Percentiles rank a stretch among this genome's conserved stretches.
Evolutionary conservation across 73 alveolate species (phyloP).

Genomic region (Paramecium sonneborni): DNA sequence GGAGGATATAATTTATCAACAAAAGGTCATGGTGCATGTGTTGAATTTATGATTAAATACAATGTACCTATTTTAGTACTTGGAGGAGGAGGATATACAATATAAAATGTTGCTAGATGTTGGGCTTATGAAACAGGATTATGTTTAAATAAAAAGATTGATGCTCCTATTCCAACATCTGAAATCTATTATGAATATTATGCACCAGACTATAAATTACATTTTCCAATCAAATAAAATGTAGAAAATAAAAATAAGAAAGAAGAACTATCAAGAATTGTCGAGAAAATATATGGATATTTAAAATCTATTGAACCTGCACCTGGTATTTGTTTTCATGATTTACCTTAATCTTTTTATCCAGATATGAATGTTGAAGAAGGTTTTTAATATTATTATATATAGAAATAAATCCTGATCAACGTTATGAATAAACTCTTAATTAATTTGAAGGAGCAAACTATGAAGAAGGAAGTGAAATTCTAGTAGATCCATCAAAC

Average conservation of each 20-base stretch:
- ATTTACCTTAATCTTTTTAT: conserved; percentile 12
- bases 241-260: conserved; percentile 63
- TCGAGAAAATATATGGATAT: conserved; percentile 55
- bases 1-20: conserved; percentile 95
- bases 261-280: conserved; percentile 55
- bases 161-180: conserved; percentile 72
- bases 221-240: conserved; percentile 59
- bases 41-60: conserved; percentile 81
- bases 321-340: conserved; percentile 58
- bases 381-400: not conserved
- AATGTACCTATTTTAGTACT: conserved; percentile 90
- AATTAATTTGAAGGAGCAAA: conserved; percentile 20
- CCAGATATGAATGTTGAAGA: conserved; percentile 39
- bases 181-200: conserved; percentile 79
- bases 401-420: not conserved
- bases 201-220: conserved; percentile 77
- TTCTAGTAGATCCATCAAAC: not conserved
- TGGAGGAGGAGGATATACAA: conserved; percentile 99
- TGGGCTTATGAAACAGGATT: conserved; percentile 99
- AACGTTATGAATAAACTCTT: not conserved
- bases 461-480: conserved; percentile 52
- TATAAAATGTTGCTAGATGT: conserved; percentile 96
- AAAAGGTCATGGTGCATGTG: conserved; percentile 98
- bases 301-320: conserved; percentile 61
- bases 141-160: conserved; percentile 83